Conservation (phyloP, 192 early-diverging fungal genomes). For the Fimicolochytrium jonesii region DNA sequence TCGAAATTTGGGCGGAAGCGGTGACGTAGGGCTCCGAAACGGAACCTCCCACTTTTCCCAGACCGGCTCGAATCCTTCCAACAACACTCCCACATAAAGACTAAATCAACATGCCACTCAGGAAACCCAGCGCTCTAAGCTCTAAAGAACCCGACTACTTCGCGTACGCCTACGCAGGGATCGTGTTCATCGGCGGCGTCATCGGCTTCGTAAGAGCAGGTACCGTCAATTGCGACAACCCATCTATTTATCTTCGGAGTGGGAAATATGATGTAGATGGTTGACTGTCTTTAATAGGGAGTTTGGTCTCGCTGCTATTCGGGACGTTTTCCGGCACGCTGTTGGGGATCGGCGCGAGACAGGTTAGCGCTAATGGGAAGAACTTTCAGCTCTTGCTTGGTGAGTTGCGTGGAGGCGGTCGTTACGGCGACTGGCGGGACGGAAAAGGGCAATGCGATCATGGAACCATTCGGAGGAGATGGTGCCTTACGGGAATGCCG, state of each 20-base stretch:
- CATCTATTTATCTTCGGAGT: neutral
- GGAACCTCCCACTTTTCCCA: no score
- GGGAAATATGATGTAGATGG: no score
- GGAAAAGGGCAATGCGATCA: neutral
- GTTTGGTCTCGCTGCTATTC: constrained; percentile 7
- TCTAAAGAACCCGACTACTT: no score
- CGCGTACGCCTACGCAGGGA: constrained; percentile 17
- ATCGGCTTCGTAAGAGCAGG: constrained; percentile 26
- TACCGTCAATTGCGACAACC: neutral
- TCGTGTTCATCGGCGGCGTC: constrained; percentile 16
- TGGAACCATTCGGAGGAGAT: neutral
- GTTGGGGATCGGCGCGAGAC: constrained; percentile 15
- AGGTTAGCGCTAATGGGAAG: constrained; percentile 13
- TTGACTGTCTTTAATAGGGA: neutral
- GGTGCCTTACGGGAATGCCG: no score
- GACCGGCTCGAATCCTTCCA: no score
- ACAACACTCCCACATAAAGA: no score
- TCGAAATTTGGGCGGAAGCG: no score
- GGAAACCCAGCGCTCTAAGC: no score
- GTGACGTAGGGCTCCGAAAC: no score
- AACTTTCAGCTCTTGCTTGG: constrained; percentile 3
- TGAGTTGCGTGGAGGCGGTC: neutral
- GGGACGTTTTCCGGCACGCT: constrained; percentile 15
- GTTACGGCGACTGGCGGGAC: neutral
- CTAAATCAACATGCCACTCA: no score